Percentiles rank a stretch among this genome's conserved stretches.
These are phyloP conservation scores for Pseudogymnoascus destructans DNA, from an alignment of 2,329 filamentous ascomycete genomes.

Conservation along the genomic window DNA sequence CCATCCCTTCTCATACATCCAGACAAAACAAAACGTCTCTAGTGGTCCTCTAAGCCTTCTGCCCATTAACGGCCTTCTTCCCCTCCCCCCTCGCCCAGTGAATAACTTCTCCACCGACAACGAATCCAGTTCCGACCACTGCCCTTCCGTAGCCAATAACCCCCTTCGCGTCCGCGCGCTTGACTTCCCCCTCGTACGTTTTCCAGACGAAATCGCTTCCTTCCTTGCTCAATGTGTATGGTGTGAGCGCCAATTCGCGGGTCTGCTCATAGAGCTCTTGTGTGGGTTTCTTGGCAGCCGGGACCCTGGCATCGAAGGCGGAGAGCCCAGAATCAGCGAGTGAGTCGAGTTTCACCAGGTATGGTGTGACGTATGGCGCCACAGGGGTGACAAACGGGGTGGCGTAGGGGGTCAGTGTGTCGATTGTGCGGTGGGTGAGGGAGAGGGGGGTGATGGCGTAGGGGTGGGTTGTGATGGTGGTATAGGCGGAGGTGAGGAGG, in stretches of 20 bases:
- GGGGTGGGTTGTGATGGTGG: slow-evolving; percentile 67
- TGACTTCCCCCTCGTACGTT: slow-evolving; percentile 45
- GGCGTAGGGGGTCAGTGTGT: slow-evolving; percentile 63
- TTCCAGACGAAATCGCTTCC: slow-evolving; percentile 47
- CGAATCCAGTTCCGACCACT: slow-evolving; percentile 50
- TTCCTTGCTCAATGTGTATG: slow-evolving; percentile 47
- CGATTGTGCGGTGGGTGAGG: slow-evolving; percentile 61
- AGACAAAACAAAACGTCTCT: too few species aligned
- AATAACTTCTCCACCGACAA: slow-evolving; percentile 53
- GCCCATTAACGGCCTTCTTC: slow-evolving; percentile 41
- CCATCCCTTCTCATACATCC: too few species aligned
- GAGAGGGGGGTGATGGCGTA: slow-evolving; percentile 73
- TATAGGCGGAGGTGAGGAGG: slow-evolving; percentile 64
- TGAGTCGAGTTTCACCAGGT: slow-evolving; percentile 68
- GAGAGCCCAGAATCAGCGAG: slow-evolving; percentile 60
- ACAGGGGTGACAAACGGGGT: slow-evolving; percentile 53
- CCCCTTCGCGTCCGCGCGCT: slow-evolving; percentile 51
- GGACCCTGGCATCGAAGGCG: slow-evolving; percentile 57
- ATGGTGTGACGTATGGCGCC: slow-evolving; percentile 60
- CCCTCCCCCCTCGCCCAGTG: slow-evolving; percentile 51
- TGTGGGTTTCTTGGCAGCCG: slow-evolving; percentile 63
- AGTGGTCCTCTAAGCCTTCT: slow-evolving; percentile 14
- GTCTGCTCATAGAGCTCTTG: slow-evolving; percentile 54
- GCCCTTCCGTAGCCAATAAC: slow-evolving; percentile 59
- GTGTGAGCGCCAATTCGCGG: slow-evolving; percentile 47